Conservation (phyloP, 257 asterid genomes). For the Nicotiana tomentosiformis region DNA sequence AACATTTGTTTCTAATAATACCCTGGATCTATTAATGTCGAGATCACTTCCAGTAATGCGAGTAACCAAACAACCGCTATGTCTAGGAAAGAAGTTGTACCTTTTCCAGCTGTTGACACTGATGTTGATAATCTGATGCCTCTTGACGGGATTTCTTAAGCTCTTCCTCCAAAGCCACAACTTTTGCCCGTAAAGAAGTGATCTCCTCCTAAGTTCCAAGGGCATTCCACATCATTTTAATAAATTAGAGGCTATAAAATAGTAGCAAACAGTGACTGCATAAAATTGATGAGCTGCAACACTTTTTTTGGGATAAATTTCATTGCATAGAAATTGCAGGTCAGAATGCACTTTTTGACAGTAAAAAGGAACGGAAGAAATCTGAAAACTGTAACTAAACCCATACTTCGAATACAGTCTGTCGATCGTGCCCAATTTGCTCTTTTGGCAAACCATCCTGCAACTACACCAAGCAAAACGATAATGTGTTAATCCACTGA, state of each 20-base stretch:
- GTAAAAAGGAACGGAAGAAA: neutral
- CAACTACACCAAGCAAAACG: conserved; percentile 10
- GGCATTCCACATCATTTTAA: conserved; percentile 1
- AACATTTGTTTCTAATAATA: neutral
- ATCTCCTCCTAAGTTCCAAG: conserved; percentile 49
- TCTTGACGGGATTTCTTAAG: conserved; percentile 54
- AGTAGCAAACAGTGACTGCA: neutral
- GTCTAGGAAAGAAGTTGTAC: conserved; percentile 22
- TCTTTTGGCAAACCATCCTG: conserved; percentile 58
- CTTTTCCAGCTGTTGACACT: conserved; percentile 61
- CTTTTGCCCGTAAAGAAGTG: conserved; percentile 55
- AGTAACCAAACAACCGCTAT: neutral
- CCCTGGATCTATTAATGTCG: neutral
- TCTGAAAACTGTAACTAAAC: neutral
- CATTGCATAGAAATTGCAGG: neutral
- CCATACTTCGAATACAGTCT: conserved; percentile 49
- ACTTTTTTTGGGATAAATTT: neutral
- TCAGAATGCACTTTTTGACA: neutral
- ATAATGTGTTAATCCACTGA: neutral
- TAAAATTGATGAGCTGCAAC: conserved; percentile 1
- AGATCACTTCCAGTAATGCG: neutral
- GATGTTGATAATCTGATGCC: conserved; percentile 42
- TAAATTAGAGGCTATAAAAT: neutral
- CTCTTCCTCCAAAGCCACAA: conserved; percentile 65
- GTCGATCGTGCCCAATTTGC: conserved; percentile 44